Base-by-base conservation (phyloP, 2,329 filamentous ascomycete species). In the Cladosporium austrohemisphaericum region DNA sequence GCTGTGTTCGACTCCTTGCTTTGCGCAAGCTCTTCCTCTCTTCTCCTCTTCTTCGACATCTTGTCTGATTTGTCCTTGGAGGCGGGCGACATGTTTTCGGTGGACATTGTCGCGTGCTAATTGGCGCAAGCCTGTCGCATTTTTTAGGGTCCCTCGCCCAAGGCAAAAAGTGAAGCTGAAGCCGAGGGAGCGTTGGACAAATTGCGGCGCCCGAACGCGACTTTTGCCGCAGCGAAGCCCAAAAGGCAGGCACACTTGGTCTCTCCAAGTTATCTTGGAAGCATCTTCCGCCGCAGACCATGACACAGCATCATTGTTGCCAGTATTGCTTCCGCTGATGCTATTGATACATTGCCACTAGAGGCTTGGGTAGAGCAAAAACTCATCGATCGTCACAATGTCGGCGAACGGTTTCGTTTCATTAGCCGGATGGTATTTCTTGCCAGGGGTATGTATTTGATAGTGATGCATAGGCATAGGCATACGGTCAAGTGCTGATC, bases 381-480 rank as follows among this genome's bases (percentile, higher is more conserved):
- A 10, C 11, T 10, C 29, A 5, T 13, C 14, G 29, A 31, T 14
- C 28, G 31, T 53, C 41, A 60, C 57, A 51, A 62, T 65, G 55
- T 50, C 47, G 22, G 66, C 73, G 60, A 69, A 68, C 50, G 68
- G 71, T 26, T 60, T 81, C 29, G 62, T 83, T 29, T 80, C 80
- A 20, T 72, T 78, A 41, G 70, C 75, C 40, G 80, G 78, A 45
- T 85, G 81, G 81, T 76, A 77, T 36, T 75, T 84, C 61, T 71
- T 85, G 20, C 81, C 81, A 52, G 76, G 76, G 57, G 79, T 83
- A 70, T n/a, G n/a, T n/a, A n/a, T n/a, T n/a, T n/a, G n/a, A n/a
- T n/a, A n/a, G n/a, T n/a, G n/a, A n/a, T n/a, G n/a, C n/a, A n/a
- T n/a, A n/a, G n/a, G n/a, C n/a, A n/a, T n/a, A n/a, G n/a, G n/a